Evolutionary conservation across 2,329 filamentous ascomycete species (phyloP), one percentile per base, ranked within the genome.

Genomic region (Aspergillus ibericus): DNA sequence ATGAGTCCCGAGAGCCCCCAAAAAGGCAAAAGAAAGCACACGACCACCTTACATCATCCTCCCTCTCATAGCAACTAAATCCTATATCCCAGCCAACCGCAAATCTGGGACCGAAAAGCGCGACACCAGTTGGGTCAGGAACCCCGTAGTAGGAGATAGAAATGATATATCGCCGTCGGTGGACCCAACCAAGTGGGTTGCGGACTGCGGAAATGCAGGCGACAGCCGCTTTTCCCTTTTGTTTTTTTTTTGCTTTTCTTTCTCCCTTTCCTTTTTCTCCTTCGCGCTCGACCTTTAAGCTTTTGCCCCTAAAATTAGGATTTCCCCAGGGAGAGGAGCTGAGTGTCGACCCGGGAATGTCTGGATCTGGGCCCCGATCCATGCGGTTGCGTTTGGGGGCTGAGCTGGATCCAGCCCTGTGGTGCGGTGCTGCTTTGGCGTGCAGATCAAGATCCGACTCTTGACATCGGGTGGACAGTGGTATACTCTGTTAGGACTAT

Each of bases 381-480:
- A 48, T 48, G 42, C 42, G 7, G 13, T 40, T 36, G 42, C 49
- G 57, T 54, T 58, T 53, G 60, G 22, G 32, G 52, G 52, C 51
- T 51, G 44, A 38, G 50, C 27, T 38, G 53, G 47, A 48, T 57
- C 59, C 59, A 55, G 55, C 44, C 34, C 59, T 58, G 48, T 49
- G 59, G 59, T 55, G 48, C 59, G 55, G 40, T 50, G 59, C 47
- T 53, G 44, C 51, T 58, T 53, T 59, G 60, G 58, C 60, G 49
- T 63, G 61, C 53, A 59, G 61, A 63, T 63, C 61, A 8, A 8
- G 52, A 25, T 54, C 50, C 50, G 50, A 58, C 25, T 6, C 44
- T 42, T 25, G 22, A 25, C 22, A 25, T 25, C 22, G 3, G 22
- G 5, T 25, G 22, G 22, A 5, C 22, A 25, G 22, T n/a, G n/a